A percentile compares a stretch with the other conserved stretches of the same genome.
Conservation (phyloP, 2,329 filamentous ascomycete species). For the Pseudophaeomoniella oleicola region DNA sequence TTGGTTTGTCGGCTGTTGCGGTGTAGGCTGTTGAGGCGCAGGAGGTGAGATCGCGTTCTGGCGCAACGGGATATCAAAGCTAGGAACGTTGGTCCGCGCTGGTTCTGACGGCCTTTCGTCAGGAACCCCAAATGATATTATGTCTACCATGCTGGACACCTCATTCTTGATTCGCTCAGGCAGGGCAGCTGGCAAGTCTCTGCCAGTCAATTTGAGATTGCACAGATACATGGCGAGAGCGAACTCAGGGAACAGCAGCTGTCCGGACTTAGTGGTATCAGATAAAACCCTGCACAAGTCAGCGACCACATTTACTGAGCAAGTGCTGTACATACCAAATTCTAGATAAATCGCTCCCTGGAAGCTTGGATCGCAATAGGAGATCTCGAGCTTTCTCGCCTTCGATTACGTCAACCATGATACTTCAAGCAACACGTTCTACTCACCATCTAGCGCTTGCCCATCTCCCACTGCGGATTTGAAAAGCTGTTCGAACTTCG, state of each 20-base stretch:
- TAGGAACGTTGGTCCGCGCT: constrained; percentile 52
- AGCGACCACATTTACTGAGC: constrained; percentile 11
- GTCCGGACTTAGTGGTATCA: constrained; percentile 90
- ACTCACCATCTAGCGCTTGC: constrained; percentile 62
- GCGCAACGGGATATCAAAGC: constrained; percentile 45
- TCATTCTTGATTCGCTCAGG: constrained; percentile 88
- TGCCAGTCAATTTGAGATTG: constrained; percentile 81
- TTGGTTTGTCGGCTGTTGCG: constrained; percentile 54
- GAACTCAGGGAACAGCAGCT: constrained; percentile 94
- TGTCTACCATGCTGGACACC: constrained; percentile 98
- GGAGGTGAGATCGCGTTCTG: constrained; percentile 36
- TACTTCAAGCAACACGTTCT: no score
- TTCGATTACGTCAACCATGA: constrained; percentile 12
- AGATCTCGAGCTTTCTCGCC: constrained; percentile 81
- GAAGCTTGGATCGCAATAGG: constrained; percentile 71
- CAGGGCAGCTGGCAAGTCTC: constrained; percentile 56
- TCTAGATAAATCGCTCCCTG: constrained; percentile 75
- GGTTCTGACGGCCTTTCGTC: constrained; percentile 49
- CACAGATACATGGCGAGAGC: constrained; percentile 97
- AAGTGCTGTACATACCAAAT: constrained; percentile 55
- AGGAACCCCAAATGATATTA: constrained; percentile 84
- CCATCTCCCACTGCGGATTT: constrained; percentile 81
- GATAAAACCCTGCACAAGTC: constrained; percentile 56
- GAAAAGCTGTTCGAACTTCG: constrained; percentile 95
- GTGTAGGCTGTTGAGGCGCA: constrained; percentile 50